phyloP scores from a whole-genome alignment of 1,284 basidiomycete genomes.

The Sanghuangporus baumii region DNA sequence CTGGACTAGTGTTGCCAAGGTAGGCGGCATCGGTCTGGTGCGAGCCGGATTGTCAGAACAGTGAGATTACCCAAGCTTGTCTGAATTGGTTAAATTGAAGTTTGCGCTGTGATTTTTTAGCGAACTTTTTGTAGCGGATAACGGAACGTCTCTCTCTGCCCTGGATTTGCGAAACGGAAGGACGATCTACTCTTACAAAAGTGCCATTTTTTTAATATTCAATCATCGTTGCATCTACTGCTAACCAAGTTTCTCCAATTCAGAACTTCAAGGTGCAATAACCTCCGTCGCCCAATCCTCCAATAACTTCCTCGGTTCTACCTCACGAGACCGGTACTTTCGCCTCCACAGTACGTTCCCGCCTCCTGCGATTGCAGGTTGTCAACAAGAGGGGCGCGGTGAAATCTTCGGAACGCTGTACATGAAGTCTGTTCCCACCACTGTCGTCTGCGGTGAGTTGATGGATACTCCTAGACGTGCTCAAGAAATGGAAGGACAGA shows the following conservation, averaged over 20 bases:
- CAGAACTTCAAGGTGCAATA: constrained; percentile 66
- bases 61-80: constrained; percentile 38
- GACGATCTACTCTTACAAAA: constrained; percentile 68
- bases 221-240: constrained; percentile 5
- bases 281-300: constrained; percentile 51
- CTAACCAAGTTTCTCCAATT: not conserved
- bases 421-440: constrained; percentile 60
- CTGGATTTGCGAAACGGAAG: constrained; percentile 74
- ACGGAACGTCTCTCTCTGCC: constrained; percentile 61
- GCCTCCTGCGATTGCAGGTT: constrained; percentile 43
- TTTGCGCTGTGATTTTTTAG: constrained; percentile 32
- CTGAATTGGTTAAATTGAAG: constrained; percentile 3
- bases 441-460: constrained; percentile 48
- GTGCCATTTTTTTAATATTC: constrained; percentile 29
- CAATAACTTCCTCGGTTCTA: constrained; percentile 47
- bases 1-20: constrained; percentile 56
- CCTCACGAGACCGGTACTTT: constrained; percentile 62
- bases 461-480: constrained; percentile 2
- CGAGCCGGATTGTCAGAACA: constrained; percentile 60
- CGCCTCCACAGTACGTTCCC: constrained; percentile 68
- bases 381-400: constrained; percentile 59
- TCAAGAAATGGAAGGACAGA: constrained; percentile 16
- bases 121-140: constrained; percentile 74
- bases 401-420: constrained; percentile 63
- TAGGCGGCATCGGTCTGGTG: constrained; percentile 62